Evolutionary conservation across 2,329 filamentous ascomycete species (phyloP), one percentile per base, ranked within the genome.

Genomic region (Plectosphaerella sp.): DNA sequence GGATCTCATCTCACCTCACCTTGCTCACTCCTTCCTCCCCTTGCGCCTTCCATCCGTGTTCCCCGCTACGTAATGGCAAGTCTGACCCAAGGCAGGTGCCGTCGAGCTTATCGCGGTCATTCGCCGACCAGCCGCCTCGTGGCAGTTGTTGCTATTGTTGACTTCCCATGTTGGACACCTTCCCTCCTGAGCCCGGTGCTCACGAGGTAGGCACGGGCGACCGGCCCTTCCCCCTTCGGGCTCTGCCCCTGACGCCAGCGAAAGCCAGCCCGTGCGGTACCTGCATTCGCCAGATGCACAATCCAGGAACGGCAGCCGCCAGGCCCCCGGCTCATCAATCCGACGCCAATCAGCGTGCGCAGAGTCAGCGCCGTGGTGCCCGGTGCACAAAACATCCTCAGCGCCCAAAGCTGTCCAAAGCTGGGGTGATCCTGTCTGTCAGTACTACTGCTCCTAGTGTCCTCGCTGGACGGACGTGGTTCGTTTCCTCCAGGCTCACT

Each of bases 211-310:
- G 28, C 28, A 33, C 28, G 28, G 28, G 28, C 47, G 36, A 35
- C 15, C 36, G 37, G 14, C 3, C 20, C 35, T 48, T 48, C 28
- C 47, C 37, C 18, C 11, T 41, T 48, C 7, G 20, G 20, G 47
- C 22, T 18, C 18, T 24, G 36, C 33, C 35, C 36, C 14, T 43
- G 41, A 20, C n/a, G n/a, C 37, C 28, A 33, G 11, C 28, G 37
- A 41, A 18, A 18, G 15, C 15, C 3, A 18, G 41, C n/a, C 28
- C 45, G 45, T 28, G 39, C n/a, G 28, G 52, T 48, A 48, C 52
- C 52, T 51, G 49, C 45, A 48, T 46, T 25, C 48, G 52, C 39
- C 48, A 51, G 37, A 48, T 51, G 45, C 45, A 41, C 47, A 48
- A 48, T 48, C 47, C 47, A 48, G 47, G 47, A 48, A 48, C 47